Conservation (phyloP, 108 stramenopile genomes). For the Nannochloropsis gaditana region DNA sequence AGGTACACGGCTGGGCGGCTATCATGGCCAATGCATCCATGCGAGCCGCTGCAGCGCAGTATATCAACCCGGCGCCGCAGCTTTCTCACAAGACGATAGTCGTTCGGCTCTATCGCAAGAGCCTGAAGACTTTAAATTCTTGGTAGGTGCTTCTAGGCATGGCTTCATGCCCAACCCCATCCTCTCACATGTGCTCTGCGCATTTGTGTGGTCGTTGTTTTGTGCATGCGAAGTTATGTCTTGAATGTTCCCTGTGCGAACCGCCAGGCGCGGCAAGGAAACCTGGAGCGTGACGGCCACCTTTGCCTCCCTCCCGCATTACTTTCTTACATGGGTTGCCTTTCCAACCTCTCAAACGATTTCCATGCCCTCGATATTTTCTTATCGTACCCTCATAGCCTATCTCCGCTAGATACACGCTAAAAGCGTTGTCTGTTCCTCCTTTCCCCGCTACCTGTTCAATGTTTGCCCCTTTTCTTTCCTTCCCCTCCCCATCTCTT, state of each 20-base stretch:
- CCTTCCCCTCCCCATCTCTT: not conserved
- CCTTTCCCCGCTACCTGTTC: not conserved
- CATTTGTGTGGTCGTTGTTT: too few relatives aligned
- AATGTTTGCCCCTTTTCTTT: not conserved
- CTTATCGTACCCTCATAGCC: too few relatives aligned
- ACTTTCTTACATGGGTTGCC: not conserved
- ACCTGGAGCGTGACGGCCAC: too few relatives aligned
- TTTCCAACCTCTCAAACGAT: too few relatives aligned
- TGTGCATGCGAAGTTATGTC: too few relatives aligned
- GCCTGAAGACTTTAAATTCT: constrained; percentile 40
- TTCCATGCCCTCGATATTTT: too few relatives aligned
- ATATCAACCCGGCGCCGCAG: constrained; percentile 29
- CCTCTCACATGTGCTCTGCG: too few relatives aligned
- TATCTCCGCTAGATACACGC: too few relatives aligned
- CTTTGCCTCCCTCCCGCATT: not conserved
- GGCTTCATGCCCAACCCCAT: not conserved
- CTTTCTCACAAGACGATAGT: constrained; percentile 45
- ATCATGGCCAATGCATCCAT: constrained; percentile 33
- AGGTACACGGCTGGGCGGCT: not conserved
- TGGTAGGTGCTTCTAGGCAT: constrained; percentile 61
- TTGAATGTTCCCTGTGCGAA: too few relatives aligned
- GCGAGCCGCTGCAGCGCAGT: constrained; percentile 42
- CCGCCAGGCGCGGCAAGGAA: too few relatives aligned
- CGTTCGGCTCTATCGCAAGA: constrained; percentile 41
- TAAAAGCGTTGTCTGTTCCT: not conserved